Conservation (phyloP, 352 stramenopile genomes). For the Globisporangium recalcitrans region DNA sequence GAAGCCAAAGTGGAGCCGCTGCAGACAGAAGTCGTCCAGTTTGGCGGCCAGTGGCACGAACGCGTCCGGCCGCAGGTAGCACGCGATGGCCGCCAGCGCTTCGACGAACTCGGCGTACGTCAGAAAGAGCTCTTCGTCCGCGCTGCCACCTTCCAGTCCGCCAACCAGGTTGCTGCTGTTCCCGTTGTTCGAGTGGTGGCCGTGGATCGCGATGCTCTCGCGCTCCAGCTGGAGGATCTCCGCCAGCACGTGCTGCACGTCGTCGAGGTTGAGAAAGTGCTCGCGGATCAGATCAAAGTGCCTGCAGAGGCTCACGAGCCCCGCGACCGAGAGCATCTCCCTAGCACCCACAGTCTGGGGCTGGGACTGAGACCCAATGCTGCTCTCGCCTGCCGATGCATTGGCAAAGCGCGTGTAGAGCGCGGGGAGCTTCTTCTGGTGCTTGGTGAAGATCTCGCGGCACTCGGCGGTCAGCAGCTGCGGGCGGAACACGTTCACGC, state of each 20-base stretch:
- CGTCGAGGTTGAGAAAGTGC: constrained; percentile 52
- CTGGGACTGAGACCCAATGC: no score
- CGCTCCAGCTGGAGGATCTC: constrained; percentile 60
- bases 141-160: neutral
- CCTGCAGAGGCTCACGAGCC: constrained; percentile 38
- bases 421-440: constrained; percentile 37
- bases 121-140: constrained; percentile 32
- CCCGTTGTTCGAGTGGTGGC: neutral
- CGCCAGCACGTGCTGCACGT: constrained; percentile 54
- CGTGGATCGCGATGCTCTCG: constrained; percentile 30
- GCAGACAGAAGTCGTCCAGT: constrained; percentile 53
- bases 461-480: constrained; percentile 44
- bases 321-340: constrained; percentile 46
- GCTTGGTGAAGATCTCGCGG: constrained; percentile 42
- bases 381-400: no score
- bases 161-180: neutral
- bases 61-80: constrained; percentile 52
- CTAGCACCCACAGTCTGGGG: neutral
- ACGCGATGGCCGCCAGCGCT: constrained; percentile 45
- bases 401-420: constrained; percentile 43
- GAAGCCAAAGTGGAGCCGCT: constrained; percentile 20
- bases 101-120: constrained; percentile 63
- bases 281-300: constrained; percentile 55
- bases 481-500: constrained; percentile 42
- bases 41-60: constrained; percentile 56